A percentile compares a stretch with the other conserved stretches of the same genome.
These are phyloP conservation scores for Xylaria digitata DNA, from an alignment of 2,329 filamentous ascomycete species.

Conservation along the genomic window DNA sequence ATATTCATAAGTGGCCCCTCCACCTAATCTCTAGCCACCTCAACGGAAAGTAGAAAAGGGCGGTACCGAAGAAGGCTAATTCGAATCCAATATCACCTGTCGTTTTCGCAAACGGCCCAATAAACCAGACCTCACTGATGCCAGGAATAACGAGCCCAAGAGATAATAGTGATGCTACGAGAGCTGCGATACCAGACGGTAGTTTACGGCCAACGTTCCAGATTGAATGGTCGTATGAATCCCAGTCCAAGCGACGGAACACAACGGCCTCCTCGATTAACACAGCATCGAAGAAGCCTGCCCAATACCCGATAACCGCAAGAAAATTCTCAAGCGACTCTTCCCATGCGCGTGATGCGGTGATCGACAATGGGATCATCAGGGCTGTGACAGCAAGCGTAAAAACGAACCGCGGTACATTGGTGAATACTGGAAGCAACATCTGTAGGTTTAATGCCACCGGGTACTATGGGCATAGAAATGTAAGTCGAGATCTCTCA, in stretches of 20 bases:
- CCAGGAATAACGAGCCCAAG: slow-evolving; percentile 58
- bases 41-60: slow-evolving; percentile 60
- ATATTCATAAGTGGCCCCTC: slow-evolving; percentile 48
- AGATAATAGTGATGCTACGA: slow-evolving; percentile 58
- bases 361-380: slow-evolving; percentile 56
- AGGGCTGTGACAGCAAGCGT: slow-evolving; percentile 54
- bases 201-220: slow-evolving; percentile 61
- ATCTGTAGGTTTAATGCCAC: slow-evolving; percentile 56
- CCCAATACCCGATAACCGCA: slow-evolving; percentile 60
- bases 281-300: slow-evolving; percentile 56
- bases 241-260: slow-evolving; percentile 59
- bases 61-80: slow-evolving; percentile 57
- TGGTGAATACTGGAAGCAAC: slow-evolving; percentile 53
- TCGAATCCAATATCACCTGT: slow-evolving; percentile 61
- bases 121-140: slow-evolving; percentile 58
- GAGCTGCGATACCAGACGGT: slow-evolving; percentile 60
- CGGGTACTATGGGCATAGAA: slow-evolving; percentile 45
- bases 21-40: slow-evolving; percentile 58
- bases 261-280: slow-evolving; percentile 60
- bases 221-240: slow-evolving; percentile 58
- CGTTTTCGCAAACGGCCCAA: slow-evolving; percentile 56
- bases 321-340: slow-evolving; percentile 58
- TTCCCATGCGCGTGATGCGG: slow-evolving; percentile 55
- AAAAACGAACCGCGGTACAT: slow-evolving; percentile 57
- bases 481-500: too few species aligned